phyloP scores from a whole-genome alignment of 805 yeast species.

The Pichia thaimueangensis region DNA sequence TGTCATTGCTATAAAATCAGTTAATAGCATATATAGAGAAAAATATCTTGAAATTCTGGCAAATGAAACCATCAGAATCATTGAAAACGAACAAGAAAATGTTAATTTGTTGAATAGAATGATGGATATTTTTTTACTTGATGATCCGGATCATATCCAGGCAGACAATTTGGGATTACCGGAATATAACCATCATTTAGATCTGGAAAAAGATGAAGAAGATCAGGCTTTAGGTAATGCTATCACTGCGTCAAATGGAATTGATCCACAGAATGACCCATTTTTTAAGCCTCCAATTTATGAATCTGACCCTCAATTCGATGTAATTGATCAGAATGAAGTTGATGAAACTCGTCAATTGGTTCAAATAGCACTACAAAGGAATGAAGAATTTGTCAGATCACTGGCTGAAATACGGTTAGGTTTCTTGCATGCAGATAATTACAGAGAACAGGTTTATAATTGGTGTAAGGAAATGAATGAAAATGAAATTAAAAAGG shows the following conservation, averaged over 20 bases:
- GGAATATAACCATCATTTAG: conserved; percentile 59
- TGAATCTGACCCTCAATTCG: conserved; percentile 42
- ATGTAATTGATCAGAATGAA: conserved; percentile 40
- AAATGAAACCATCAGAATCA: conserved; percentile 63
- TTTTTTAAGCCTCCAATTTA: conserved; percentile 60
- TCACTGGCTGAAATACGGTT: conserved; percentile 67
- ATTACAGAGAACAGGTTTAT: conserved; percentile 61
- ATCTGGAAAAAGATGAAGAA: conserved; percentile 20
- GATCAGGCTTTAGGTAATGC: conserved; percentile 13
- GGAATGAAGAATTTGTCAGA: conserved; percentile 80
- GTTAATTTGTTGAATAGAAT: conserved; percentile 66
- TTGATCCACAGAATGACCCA: conserved; percentile 37
- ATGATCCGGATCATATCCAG: conserved; percentile 63
- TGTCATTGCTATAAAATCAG: conserved; percentile 60
- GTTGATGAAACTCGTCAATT: conserved; percentile 69
- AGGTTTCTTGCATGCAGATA: conserved; percentile 72
- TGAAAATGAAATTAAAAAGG: conserved; percentile 35
- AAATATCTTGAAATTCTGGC: conserved; percentile 56
- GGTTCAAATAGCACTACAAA: conserved; percentile 72
- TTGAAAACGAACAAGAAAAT: conserved; percentile 74
- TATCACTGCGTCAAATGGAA: conserved; percentile 12
- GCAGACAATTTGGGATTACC: conserved; percentile 64
- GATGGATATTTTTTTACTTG: conserved; percentile 79
- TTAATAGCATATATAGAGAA: conserved; percentile 58
- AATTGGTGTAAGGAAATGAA: conserved; percentile 86